Evolutionary conservation across 441 rosid genomes (phyloP), one percentile per base, ranked within the genome.

Genomic region (Corymbia citriodora): DNA sequence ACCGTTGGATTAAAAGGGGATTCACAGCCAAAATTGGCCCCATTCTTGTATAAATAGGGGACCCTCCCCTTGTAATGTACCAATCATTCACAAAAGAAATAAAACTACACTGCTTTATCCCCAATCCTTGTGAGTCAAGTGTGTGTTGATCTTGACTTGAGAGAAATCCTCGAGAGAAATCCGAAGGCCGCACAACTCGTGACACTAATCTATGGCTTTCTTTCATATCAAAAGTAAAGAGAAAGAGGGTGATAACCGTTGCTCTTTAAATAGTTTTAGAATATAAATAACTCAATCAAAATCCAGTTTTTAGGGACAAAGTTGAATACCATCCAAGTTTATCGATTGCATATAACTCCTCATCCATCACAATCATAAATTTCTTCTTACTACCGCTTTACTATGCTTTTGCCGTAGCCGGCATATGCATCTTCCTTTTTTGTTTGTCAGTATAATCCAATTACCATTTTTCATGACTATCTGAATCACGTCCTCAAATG

Each of bases 341-440:
- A 59, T 59, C 0, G 0, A 0, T 25, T 59, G 65, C 25, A 59
- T 59, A 5, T 33, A 10, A 59, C 65, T 5, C 65, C n/a, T 59
- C 15, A 59, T 59, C 65, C 65, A 59, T 59, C n/a, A 11, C 0
- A 1, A 59, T 59, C 8, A 59, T 23, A 10, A 1, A 59, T 25
- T 10, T 59, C 65, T 10, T 59, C 1, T 2, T 0, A 59, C 7
- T 0, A 11, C 65, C 15, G 8, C n/a, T 59, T 61, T 12, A 61
- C 5, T 11, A 61, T 61, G 68, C 68, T 61, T 61, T 27, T 27
- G 68, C 1, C 2, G 0, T 1, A 27, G 0, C 4, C 4, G 0
- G 0, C 0, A 27, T 61, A 13, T 13, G 4, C 16, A 61, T 61
- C 8, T 63, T 63, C 14, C 4, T 63, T 29, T 29, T 33, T 63